phyloP scores from a whole-genome alignment of 768 basidiomycete genomes.

The Leccinum broughii region DNA sequence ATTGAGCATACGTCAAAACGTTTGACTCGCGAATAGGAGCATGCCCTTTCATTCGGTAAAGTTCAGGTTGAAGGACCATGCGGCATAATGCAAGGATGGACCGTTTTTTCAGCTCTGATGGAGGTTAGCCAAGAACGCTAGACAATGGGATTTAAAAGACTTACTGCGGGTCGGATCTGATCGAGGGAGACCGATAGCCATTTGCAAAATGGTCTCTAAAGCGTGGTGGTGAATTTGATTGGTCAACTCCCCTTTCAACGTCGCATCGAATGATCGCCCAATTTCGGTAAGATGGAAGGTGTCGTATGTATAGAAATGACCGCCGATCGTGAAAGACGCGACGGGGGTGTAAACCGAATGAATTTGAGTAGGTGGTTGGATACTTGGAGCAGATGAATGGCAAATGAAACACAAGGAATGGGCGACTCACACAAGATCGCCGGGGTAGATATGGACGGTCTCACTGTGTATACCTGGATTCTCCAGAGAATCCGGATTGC shows the following conservation, averaged over 20 bases:
- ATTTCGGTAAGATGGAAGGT: not conserved
- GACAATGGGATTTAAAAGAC: not conserved
- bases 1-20: not conserved
- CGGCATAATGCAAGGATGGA: not conserved
- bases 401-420: not conserved
- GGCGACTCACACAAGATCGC: not conserved
- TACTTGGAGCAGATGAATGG: not conserved
- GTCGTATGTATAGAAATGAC: not conserved
- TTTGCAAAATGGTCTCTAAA: not conserved
- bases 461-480: not conserved
- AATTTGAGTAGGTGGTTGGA: not conserved
- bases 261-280: not conserved
- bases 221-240: not conserved
- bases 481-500: not conserved
- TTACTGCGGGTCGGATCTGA: not conserved
- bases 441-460: not conserved
- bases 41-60: not conserved
- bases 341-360: slow-evolving; percentile 2
- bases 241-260: not conserved
- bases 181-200: not conserved
- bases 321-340: not conserved
- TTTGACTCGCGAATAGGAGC: not conserved
- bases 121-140: not conserved
- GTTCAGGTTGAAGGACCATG: not conserved
- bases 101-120: not conserved